Percentiles rank a stretch among this genome's conserved stretches.
These are phyloP conservation scores for Atalantia buxifolia DNA, from an alignment of 345 rosid species.

Conservation along the genomic window DNA sequence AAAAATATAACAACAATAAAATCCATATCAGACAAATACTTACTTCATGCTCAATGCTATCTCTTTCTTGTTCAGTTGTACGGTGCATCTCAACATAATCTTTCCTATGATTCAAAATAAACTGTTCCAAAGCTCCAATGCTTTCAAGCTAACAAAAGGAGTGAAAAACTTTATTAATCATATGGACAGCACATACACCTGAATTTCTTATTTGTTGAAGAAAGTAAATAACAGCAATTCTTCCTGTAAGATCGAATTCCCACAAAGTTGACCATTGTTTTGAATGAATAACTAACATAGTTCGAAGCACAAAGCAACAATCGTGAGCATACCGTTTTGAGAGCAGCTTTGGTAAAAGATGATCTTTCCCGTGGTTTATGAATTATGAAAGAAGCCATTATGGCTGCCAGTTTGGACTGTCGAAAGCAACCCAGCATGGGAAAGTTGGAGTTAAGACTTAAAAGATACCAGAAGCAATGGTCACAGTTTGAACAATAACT, in stretches of 20 bases:
- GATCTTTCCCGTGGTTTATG: slow-evolving; percentile 65
- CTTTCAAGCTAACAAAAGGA: slow-evolving; percentile 53
- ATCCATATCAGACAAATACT: slow-evolving; percentile 13
- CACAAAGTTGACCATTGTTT: neutral
- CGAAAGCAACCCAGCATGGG: neutral
- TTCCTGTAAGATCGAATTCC: neutral
- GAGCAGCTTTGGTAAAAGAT: slow-evolving; percentile 61
- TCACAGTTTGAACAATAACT: neutral
- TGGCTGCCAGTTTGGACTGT: slow-evolving; percentile 69
- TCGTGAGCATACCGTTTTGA: slow-evolving; percentile 52
- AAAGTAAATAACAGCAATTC: neutral
- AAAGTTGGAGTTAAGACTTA: neutral
- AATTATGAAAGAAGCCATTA: slow-evolving; percentile 83
- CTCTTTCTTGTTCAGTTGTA: slow-evolving; percentile 82
- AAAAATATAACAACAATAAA: neutral
- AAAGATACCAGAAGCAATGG: neutral
- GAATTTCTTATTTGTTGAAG: neutral
- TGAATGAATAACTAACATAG: neutral
- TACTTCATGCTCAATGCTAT: slow-evolving; percentile 93
- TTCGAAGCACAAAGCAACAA: neutral
- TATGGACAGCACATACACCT: neutral
- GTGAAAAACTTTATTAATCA: neutral
- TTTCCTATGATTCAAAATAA: slow-evolving; percentile 73
- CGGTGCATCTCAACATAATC: slow-evolving; percentile 83
- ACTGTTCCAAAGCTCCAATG: slow-evolving; percentile 71